phyloP scores from a whole-genome alignment of 306 rosid genomes.

The Castanospermum australe region DNA sequence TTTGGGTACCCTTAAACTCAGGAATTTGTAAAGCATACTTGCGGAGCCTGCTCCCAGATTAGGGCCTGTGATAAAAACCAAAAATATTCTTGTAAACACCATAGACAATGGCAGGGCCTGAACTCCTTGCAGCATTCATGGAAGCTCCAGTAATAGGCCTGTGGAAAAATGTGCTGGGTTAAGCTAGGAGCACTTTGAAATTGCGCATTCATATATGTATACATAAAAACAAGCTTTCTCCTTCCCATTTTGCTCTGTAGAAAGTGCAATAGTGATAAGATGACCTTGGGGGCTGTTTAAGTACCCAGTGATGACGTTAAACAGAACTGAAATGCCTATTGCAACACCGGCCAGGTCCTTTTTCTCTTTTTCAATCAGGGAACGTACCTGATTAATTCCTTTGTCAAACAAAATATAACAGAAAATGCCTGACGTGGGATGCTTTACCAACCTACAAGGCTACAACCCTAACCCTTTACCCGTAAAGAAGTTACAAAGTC shows the following conservation, averaged over 20 bases:
- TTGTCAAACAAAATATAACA: neutral
- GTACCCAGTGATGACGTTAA: constrained; percentile 48
- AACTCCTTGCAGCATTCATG: constrained; percentile 66
- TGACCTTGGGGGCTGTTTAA: neutral
- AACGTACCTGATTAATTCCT: neutral
- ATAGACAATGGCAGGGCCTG: constrained; percentile 44
- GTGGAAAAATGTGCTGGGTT: constrained; percentile 1
- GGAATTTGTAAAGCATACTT: constrained; percentile 32
- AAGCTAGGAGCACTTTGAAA: neutral
- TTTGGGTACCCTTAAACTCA: constrained; percentile 24
- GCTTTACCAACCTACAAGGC: neutral
- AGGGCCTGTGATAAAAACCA: constrained; percentile 38
- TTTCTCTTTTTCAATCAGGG: constrained; percentile 32
- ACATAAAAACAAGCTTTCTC: neutral
- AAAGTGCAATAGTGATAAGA: neutral
- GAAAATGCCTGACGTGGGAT: neutral
- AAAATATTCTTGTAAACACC: constrained; percentile 39
- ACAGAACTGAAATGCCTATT: constrained; percentile 42
- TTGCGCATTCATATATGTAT: neutral
- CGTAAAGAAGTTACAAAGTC: neutral
- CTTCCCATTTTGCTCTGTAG: neutral
- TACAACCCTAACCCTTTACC: neutral
- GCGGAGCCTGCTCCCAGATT: constrained; percentile 44
- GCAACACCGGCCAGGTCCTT: constrained; percentile 50
- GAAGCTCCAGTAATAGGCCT: constrained; percentile 57